Evolutionary conservation across 305 asterid genomes (phyloP).

Genomic region (Fraxinus albicans): DNA sequence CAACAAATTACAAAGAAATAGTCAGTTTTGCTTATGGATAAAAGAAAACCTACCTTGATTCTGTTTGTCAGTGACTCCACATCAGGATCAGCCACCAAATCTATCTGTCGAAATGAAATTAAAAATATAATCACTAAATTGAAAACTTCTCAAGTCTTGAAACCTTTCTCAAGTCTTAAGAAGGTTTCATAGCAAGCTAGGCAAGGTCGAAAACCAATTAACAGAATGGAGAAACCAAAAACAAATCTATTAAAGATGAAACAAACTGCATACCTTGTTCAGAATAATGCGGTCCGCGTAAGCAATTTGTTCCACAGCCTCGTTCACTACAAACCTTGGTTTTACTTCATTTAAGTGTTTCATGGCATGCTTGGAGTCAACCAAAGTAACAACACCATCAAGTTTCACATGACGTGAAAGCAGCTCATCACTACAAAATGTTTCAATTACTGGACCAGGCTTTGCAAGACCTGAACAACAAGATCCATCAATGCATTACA

Average conservation of each 20-base stretch:
- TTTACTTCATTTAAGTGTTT: conserved; percentile 81
- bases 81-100: conserved; percentile 54
- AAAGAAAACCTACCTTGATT: conserved; percentile 54
- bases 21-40: neutral
- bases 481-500: conserved; percentile 5
- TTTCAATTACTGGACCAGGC: conserved; percentile 97
- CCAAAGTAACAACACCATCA: conserved; percentile 94
- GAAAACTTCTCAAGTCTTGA: neutral
- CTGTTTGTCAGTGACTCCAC: conserved; percentile 49
- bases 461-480: conserved; percentile 83
- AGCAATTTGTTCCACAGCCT: conserved; percentile 96
- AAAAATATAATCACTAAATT: conserved; percentile 21
- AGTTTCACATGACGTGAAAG: conserved; percentile 83
- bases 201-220: conserved; percentile 10
- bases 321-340: conserved; percentile 95
- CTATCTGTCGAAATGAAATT: conserved; percentile 56
- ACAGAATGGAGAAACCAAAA: neutral
- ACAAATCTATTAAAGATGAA: neutral
- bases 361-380: conserved; percentile 72
- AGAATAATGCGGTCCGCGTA: conserved; percentile 89
- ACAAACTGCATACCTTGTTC: conserved; percentile 60
- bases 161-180: neutral
- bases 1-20: conserved; percentile 4
- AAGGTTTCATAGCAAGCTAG: conserved; percentile 22
- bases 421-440: conserved; percentile 82